A percentile compares a stretch with the other conserved stretches of the same genome.
Conservation (phyloP, 2,329 filamentous ascomycete species). For the Torrubiella hemipterigena region DNA sequence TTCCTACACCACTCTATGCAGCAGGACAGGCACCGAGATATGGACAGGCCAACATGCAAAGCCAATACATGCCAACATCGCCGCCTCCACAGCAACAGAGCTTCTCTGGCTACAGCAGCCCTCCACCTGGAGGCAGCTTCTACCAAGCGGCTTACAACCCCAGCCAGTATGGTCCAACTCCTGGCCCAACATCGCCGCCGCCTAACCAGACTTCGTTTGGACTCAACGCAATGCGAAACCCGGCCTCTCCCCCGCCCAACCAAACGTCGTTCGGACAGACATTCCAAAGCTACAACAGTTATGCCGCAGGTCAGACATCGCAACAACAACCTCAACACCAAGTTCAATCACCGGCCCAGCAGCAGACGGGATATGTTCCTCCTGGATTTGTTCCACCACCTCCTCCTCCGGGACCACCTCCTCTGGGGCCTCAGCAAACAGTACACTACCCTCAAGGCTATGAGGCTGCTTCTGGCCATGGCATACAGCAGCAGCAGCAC, state of each 20-base stretch:
- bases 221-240: constrained; percentile 23
- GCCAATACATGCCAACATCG: constrained; percentile 47
- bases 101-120: constrained; percentile 28
- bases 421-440: constrained; percentile 50
- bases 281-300: constrained; percentile 16
- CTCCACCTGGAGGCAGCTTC: constrained; percentile 30
- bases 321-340: constrained; percentile 30
- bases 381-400: constrained; percentile 51
- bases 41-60: constrained; percentile 34
- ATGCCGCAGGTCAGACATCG: constrained; percentile 24
- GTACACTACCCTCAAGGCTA: constrained; percentile 36
- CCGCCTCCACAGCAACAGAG: constrained; percentile 36
- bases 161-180: constrained; percentile 44
- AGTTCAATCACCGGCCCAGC: constrained; percentile 26
- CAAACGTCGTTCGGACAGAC: constrained; percentile 39
- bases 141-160: constrained; percentile 44
- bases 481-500: constrained; percentile 20
- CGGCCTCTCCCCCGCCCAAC: constrained; percentile 45
- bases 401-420: constrained; percentile 50
- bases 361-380: constrained; percentile 31
- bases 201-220: constrained; percentile 45
- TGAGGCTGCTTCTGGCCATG: constrained; percentile 14
- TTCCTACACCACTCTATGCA: constrained; percentile 37
- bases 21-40: constrained; percentile 35
- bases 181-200: constrained; percentile 48